phyloP scores from a whole-genome alignment of 306 rosid genomes.

The Astragalus membranaceus region DNA sequence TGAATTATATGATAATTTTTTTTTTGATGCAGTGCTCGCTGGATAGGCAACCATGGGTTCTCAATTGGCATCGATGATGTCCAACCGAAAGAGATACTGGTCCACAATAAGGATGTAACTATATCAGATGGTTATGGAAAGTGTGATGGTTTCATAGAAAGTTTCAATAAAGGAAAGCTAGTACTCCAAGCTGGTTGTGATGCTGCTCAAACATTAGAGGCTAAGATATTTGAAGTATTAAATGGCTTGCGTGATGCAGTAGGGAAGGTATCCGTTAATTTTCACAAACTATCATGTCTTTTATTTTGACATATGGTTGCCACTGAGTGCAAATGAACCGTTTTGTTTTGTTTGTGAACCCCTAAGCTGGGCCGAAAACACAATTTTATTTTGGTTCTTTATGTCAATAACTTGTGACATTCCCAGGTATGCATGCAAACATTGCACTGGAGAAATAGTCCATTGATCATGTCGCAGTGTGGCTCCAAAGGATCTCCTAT shows the following conservation, averaged over 20 bases:
- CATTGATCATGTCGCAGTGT: constrained; percentile 96
- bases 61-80: constrained; percentile 96
- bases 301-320: not conserved
- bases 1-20: constrained; percentile 14
- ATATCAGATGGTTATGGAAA: constrained; percentile 44
- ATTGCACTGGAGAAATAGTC: constrained; percentile 94
- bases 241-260: constrained; percentile 58
- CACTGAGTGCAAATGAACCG: not conserved
- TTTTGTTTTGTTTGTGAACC: not conserved
- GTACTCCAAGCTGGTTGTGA: constrained; percentile 78
- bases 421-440: constrained; percentile 76
- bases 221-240: constrained; percentile 49
- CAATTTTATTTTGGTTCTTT: not conserved
- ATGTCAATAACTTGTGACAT: constrained; percentile 1
- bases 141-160: constrained; percentile 54
- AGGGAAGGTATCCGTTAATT: constrained; percentile 48
- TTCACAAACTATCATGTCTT: constrained; percentile 4
- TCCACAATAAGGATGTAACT: constrained; percentile 42
- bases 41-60: constrained; percentile 98
- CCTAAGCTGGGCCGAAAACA: not conserved
- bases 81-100: constrained; percentile 62
- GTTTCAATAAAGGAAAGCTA: constrained; percentile 60
- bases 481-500: constrained; percentile 96
- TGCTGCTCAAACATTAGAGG: constrained; percentile 86
- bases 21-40: constrained; percentile 73